Conservation (phyloP, 2,329 filamentous ascomycete species). For the Penicillium oxalicum region DNA sequence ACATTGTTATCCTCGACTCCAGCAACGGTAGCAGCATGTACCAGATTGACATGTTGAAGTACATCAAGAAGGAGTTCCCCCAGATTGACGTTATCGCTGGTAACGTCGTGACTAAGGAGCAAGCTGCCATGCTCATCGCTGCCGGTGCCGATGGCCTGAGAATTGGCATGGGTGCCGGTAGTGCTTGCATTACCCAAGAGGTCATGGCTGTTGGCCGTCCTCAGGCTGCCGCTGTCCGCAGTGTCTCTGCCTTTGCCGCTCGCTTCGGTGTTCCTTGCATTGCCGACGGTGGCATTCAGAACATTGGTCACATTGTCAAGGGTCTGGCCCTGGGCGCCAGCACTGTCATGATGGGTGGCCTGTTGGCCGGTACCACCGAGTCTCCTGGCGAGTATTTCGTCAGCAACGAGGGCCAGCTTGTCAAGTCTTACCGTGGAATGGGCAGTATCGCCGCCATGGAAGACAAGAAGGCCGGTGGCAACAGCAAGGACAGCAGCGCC, state of each 20-base stretch:
- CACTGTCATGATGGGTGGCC: conserved; percentile 98
- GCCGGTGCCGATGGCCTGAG: conserved; percentile 93
- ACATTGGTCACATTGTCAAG: conserved; percentile 98
- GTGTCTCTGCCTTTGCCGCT: conserved; percentile 80
- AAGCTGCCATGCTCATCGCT: conserved; percentile 85
- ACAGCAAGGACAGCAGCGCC: conserved; percentile 61
- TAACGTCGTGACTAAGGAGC: conserved; percentile 96
- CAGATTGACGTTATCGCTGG: conserved; percentile 90
- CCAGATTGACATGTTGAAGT: conserved; percentile 98
- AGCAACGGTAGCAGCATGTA: conserved; percentile 98
- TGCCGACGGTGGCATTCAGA: conserved; percentile 95
- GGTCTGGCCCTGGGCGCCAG: conserved; percentile 89
- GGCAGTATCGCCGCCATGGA: conserved; percentile 99
- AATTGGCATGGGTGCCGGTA: conserved; percentile 98
- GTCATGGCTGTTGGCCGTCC: conserved; percentile 98
- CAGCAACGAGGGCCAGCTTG: conserved; percentile 90
- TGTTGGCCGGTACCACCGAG: conserved; percentile 93
- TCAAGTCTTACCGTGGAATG: conserved; percentile 99
- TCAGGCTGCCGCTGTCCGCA: conserved; percentile 88
- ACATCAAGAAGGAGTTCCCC: conserved; percentile 81
- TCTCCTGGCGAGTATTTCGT: conserved; percentile 96
- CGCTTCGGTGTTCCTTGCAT: conserved; percentile 96
- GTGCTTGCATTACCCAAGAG: conserved; percentile 97
- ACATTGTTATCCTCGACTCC: conserved; percentile 92
- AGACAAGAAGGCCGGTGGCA: conserved; percentile 86